These are phyloP conservation scores for Cryptomeria japonica DNA, from an alignment of 75 land plant genomes.

Conservation along the genomic window DNA sequence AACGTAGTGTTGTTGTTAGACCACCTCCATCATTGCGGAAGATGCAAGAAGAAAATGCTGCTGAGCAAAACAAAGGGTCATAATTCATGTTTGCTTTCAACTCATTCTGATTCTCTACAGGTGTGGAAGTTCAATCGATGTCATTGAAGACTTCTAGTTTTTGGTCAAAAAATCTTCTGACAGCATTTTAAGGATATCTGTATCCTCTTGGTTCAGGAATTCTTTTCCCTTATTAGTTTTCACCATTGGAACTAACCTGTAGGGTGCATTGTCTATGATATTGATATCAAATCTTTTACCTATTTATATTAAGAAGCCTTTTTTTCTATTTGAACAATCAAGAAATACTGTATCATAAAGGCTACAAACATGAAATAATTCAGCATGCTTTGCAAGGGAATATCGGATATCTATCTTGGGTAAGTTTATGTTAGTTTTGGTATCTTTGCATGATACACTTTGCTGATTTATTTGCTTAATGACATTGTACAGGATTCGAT, in stretches of 20 bases:
- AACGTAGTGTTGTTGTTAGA: conserved; percentile 66
- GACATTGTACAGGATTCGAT: background rate
- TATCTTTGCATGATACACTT: background rate
- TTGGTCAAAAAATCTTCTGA: background rate
- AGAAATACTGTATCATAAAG: background rate
- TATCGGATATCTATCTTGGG: background rate
- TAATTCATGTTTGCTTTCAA: background rate
- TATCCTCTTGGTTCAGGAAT: background rate
- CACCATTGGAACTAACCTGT: background rate
- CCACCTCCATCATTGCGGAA: conserved; percentile 86
- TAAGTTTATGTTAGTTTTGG: background rate
- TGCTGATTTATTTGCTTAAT: background rate
- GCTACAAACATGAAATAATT: background rate
- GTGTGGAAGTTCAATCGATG: background rate
- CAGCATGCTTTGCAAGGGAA: background rate
- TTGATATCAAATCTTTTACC: background rate
- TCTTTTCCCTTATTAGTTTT: background rate
- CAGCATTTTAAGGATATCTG: background rate
- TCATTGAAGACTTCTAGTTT: background rate
- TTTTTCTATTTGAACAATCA: background rate
- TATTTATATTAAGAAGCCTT: background rate
- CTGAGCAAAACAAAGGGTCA: conserved; percentile 21
- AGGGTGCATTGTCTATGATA: background rate
- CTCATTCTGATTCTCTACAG: background rate
- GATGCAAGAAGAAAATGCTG: conserved; percentile 49